Conservation (phyloP, 1,284 basidiomycete genomes). For the Vanrija sp. region DNA sequence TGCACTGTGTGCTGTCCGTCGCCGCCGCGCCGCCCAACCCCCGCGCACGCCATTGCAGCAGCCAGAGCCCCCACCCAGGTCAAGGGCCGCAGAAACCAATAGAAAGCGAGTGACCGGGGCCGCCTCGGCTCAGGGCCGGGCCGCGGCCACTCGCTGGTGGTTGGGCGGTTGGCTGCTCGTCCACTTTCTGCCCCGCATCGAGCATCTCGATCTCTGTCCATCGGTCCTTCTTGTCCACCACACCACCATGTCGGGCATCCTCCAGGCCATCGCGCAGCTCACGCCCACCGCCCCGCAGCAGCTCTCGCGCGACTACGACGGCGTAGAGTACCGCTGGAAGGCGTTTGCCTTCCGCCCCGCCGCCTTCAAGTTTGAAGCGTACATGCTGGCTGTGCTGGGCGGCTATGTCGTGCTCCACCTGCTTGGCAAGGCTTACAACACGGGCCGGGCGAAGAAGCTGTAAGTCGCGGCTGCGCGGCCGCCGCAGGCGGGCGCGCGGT, state of each 20-base stretch:
- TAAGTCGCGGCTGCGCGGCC: constrained; percentile 31
- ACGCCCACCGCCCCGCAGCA: constrained; percentile 43
- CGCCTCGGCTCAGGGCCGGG: too few species aligned
- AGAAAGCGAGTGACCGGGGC: too few species aligned
- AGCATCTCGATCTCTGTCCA: neutral
- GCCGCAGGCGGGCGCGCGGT: too few species aligned
- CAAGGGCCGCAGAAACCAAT: too few species aligned
- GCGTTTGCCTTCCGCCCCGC: constrained; percentile 74
- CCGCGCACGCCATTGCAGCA: too few species aligned
- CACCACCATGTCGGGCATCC: constrained; percentile 38
- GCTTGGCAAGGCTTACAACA: constrained; percentile 38
- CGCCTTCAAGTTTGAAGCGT: constrained; percentile 66
- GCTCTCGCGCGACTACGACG: constrained; percentile 54
- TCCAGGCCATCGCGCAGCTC: constrained; percentile 54
- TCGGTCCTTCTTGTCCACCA: neutral
- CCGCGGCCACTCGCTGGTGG: too few species aligned
- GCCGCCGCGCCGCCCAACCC: too few species aligned
- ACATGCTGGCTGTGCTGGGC: constrained; percentile 56
- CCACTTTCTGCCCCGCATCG: too few species aligned
- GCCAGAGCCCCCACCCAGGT: too few species aligned
- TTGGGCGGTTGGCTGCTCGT: too few species aligned
- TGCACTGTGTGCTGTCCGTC: too few species aligned
- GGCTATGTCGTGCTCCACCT: constrained; percentile 37
- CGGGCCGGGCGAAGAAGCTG: constrained; percentile 33
- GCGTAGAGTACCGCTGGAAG: constrained; percentile 67